Evolutionary conservation across 345 rosid species (phyloP).

Genomic region (Murraya paniculata): DNA sequence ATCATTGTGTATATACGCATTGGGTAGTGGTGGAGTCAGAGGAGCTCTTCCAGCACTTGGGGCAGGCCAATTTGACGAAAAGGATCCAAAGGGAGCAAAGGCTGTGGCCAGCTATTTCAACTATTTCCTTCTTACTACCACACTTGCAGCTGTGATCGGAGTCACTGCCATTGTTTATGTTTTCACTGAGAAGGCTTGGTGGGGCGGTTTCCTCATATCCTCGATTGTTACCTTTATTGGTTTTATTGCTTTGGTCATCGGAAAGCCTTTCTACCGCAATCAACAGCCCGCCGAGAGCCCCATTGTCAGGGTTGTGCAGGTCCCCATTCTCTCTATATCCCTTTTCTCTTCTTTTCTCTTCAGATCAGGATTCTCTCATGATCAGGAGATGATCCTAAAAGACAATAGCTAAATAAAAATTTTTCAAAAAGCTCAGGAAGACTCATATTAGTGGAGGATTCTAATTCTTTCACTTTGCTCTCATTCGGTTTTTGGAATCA

Average conservation of each 20-base stretch:
- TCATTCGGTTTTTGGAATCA: no score
- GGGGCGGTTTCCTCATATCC: slow-evolving; percentile 44
- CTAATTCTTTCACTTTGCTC: no score
- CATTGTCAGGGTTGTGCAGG: slow-evolving; percentile 32
- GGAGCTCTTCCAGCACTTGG: slow-evolving; percentile 51
- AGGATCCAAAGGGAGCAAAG: slow-evolving; percentile 38
- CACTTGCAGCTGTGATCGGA: slow-evolving; percentile 41
- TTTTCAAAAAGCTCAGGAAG: no score
- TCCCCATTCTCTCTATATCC: neutral
- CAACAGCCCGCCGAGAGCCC: slow-evolving; percentile 34
- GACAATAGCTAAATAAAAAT: no score
- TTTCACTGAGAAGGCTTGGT: slow-evolving; percentile 36
- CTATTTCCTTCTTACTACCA: slow-evolving; percentile 26
- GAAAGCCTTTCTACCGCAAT: slow-evolving; percentile 45
- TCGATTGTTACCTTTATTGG: slow-evolving; percentile 32
- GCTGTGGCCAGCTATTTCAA: slow-evolving; percentile 49
- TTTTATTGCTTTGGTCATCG: slow-evolving; percentile 30
- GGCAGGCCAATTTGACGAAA: slow-evolving; percentile 51
- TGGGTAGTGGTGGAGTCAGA: slow-evolving; percentile 42
- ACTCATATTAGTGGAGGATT: no score
- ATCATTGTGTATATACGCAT: slow-evolving; percentile 35
- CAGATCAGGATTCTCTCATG: no score
- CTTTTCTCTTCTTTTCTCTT: no score
- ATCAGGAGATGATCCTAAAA: no score
- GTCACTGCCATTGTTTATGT: slow-evolving; percentile 48